Conservation (phyloP, 2,329 filamentous ascomycete species). For the Atkinsonella texensis region DNA sequence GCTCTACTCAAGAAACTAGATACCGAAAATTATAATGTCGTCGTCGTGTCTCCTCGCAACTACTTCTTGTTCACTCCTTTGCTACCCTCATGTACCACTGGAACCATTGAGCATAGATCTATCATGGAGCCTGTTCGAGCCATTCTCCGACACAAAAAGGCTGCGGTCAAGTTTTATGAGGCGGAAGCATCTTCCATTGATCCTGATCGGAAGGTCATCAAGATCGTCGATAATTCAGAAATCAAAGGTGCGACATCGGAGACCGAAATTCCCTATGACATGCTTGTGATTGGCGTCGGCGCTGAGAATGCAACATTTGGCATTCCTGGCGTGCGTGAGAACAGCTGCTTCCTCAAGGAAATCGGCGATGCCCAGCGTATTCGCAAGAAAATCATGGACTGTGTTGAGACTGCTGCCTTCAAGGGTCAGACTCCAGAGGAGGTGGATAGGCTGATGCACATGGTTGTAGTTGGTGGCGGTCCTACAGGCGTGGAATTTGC, state of each 20-base stretch:
- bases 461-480: conserved; percentile 90
- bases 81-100: conserved; percentile 92
- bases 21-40: conserved; percentile 96
- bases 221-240: conserved; percentile 85
- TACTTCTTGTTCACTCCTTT: conserved; percentile 99
- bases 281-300: conserved; percentile 94
- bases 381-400: conserved; percentile 99
- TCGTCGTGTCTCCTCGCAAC: conserved; percentile 95
- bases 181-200: conserved; percentile 95
- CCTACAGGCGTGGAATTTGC: conserved; percentile 98
- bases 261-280: conserved; percentile 92
- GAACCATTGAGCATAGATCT: conserved; percentile 94
- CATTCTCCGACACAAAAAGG: conserved; percentile 90
- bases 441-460: conserved; percentile 87
- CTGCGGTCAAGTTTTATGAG: conserved; percentile 92
- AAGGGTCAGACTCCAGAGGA: conserved; percentile 87
- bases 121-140: conserved; percentile 99
- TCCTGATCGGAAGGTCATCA: conserved; percentile 76
- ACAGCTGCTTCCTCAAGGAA: conserved; percentile 98
- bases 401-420: conserved; percentile 95
- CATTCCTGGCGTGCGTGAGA: conserved; percentile 86
- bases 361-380: conserved; percentile 93
- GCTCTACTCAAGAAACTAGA: conserved; percentile 97
- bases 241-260: conserved; percentile 71
- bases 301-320: conserved; percentile 98